Evolutionary conservation across 139 green algal species (phyloP).

Genomic region (Gonium pectorale): DNA sequence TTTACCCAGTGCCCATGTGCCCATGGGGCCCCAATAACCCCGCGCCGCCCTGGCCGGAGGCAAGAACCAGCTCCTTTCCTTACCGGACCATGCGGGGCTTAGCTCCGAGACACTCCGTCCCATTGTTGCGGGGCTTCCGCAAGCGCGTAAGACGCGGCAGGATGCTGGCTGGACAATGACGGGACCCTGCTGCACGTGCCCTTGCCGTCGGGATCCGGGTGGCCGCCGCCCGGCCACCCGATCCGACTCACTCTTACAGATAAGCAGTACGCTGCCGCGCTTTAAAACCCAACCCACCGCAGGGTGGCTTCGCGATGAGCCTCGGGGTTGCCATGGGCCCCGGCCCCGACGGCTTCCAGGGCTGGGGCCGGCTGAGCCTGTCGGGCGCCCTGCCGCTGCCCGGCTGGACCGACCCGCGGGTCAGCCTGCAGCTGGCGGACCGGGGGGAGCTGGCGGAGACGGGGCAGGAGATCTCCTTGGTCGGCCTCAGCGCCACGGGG

Average conservation of each 20-base stretch:
- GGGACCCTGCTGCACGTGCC: neutral
- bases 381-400: neutral
- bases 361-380: slow-evolving; percentile 15
- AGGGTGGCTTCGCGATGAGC: neutral
- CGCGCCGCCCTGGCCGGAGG: too few relatives aligned
- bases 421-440: slow-evolving; percentile 20
- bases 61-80: too few relatives aligned
- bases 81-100: too few relatives aligned
- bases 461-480: neutral
- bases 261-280: neutral
- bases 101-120: too few relatives aligned
- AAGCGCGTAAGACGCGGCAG: too few relatives aligned
- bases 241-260: too few relatives aligned
- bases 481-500: neutral
- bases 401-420: slow-evolving; percentile 14
- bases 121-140: too few relatives aligned
- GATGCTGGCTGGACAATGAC: neutral
- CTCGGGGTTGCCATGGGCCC: neutral
- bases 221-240: neutral
- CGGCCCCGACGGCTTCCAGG: slow-evolving; percentile 8
- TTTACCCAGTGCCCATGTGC: too few relatives aligned
- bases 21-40: too few relatives aligned
- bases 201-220: neutral
- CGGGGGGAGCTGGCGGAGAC: neutral
- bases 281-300: neutral